Conservation (phyloP, 169 alveolate species). For the Besnoitia besnoiti region DNA sequence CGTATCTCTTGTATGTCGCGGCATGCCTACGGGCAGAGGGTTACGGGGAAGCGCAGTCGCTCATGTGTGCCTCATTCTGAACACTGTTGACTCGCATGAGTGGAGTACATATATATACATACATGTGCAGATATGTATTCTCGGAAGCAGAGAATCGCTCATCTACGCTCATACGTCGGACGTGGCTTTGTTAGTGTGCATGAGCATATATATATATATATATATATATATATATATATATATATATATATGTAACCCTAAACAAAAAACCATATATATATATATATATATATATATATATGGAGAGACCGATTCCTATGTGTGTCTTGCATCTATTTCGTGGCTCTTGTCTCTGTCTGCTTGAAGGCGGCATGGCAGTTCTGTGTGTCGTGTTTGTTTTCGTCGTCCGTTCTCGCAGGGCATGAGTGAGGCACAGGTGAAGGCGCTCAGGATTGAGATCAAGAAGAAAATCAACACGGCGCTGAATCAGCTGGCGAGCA, state of each 20-base stretch:
- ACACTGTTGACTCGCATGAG: no score
- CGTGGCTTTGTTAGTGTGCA: background rate
- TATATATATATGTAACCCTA: background rate
- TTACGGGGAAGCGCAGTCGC: no score
- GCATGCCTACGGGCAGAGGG: no score
- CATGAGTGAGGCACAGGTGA: background rate
- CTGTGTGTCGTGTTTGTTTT: background rate
- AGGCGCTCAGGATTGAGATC: conserved; percentile 1
- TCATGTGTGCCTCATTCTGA: no score
- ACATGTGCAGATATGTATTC: background rate
- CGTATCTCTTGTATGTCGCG: no score
- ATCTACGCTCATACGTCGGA: no score
- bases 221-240: background rate
- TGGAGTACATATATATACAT: no score
- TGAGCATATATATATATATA: background rate
- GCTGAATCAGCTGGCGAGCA: conserved; percentile 32
- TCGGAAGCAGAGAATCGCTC: background rate
- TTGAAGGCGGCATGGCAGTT: no score
- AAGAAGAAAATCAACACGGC: conserved; percentile 26
- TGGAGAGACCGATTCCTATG: background rate
- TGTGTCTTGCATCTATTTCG: no score
- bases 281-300: background rate
- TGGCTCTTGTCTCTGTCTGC: no score
- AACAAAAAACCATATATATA: background rate
- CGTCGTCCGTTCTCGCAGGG: conserved; percentile 17